Conservation (phyloP, 139 green algal species). For the Parachlorella kessleri region DNA sequence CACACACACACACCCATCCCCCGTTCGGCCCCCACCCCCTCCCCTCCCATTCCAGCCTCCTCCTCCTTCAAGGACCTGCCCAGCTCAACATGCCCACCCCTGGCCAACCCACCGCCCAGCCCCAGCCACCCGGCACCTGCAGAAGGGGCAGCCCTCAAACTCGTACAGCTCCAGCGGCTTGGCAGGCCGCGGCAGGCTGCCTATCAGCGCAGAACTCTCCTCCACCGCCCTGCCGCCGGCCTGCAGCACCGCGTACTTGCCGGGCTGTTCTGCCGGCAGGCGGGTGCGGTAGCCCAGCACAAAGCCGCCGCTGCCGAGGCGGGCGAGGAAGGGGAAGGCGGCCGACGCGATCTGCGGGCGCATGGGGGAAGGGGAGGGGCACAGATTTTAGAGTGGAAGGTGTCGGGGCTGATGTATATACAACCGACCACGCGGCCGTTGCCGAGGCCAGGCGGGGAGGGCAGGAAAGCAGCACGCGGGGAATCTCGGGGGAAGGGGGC, state of each 20-base stretch:
- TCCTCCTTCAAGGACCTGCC: too few relatives aligned
- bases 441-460: not conserved
- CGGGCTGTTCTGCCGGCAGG: conserved; percentile 34
- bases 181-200: conserved; percentile 35
- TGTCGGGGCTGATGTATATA: too few relatives aligned
- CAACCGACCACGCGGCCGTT: too few relatives aligned
- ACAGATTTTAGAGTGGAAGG: too few relatives aligned
- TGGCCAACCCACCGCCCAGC: not conserved
- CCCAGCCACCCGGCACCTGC: conserved; percentile 5
- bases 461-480: not conserved
- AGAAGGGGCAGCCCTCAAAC: conserved; percentile 54
- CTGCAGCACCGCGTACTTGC: conserved; percentile 50
- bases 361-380: not conserved
- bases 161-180: conserved; percentile 60
- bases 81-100: too few relatives aligned
- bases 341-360: conserved; percentile 12
- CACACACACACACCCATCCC: too few relatives aligned
- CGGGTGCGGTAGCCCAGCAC: conserved; percentile 47
- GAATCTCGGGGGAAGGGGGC: not conserved
- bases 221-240: conserved; percentile 16
- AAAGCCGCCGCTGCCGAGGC: conserved; percentile 68
- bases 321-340: conserved; percentile 23
- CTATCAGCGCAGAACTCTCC: conserved; percentile 41
- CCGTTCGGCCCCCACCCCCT: too few relatives aligned
- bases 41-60: too few relatives aligned